Base-by-base conservation (phyloP, 805 yeast genomes). In the Candida ipomoeae region DNA sequence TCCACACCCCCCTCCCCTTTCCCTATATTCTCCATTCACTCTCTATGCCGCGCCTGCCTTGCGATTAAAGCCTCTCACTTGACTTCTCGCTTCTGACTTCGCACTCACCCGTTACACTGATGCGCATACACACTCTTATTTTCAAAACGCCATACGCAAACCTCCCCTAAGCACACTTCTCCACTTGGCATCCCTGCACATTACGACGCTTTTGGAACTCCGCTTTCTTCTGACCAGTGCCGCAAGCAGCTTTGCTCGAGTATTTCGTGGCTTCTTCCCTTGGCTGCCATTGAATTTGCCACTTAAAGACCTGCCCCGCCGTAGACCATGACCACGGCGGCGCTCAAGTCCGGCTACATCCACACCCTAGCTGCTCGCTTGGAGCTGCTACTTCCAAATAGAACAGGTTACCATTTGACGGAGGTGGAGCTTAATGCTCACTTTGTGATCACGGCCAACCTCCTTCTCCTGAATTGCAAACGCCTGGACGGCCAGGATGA, bases 401-500 rank as follows among this genome's bases (percentile, higher is more conserved):
- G 71, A 29, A 67, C 75, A 1, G 75, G 77, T n/a, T 63, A 65
- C 51, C 56, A 70, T 3, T 51, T 70, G 10, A 65, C 66, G 10
- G 77, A 73, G 49, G 73, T 73, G 7, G 77, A 73, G 58, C 58
- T 71, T 40, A 69, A 72, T 49, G 70, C 74, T 2, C 77, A 72
- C 52, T 73, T 65, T 50, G 50, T 66, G 18, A 55, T 61, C 23
- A 66, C 76, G 18, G 65, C 64, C 23, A 56, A 62, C 32, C 62
- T 71, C 38, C 58, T 73, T 23, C 40, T 67, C 14, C 50, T 46
- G 36, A 49, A 49, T 42, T 50, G 56, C 55, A 53, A 47, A 38
- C 52, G 51, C 6, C 35, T 48, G 36, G 45, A 50, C n/a, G 61
- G 48, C 48, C 13, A 44, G 14, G 50, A 49, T 20, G 29, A 48